Percentiles rank a stretch among this genome's conserved stretches.
Evolutionary conservation across 768 basidiomycete genomes (phyloP).

Genomic region (Lyophyllum atratum): DNA sequence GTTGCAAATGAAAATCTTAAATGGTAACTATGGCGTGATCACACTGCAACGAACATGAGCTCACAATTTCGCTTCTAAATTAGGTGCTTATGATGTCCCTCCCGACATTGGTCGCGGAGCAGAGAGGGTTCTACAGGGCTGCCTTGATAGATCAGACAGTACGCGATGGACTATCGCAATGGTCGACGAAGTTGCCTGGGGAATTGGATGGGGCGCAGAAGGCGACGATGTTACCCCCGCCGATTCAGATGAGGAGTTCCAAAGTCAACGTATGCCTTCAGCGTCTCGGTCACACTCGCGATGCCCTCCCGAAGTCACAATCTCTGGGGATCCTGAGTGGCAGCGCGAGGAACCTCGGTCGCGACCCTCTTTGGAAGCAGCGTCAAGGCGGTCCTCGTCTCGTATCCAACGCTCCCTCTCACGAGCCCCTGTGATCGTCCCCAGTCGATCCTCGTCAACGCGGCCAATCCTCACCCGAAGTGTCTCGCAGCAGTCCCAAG

Average conservation of each 20-base stretch:
- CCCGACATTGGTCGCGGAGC: constrained; percentile 58
- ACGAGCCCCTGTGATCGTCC: constrained; percentile 41
- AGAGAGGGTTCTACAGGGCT: constrained; percentile 74
- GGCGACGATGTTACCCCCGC: constrained; percentile 43
- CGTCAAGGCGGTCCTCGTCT: constrained; percentile 41
- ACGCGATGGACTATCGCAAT: constrained; percentile 79
- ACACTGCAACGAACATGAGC: neutral
- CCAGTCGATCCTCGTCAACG: constrained; percentile 39
- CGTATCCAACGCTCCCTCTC: constrained; percentile 50
- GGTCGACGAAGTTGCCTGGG: constrained; percentile 83
- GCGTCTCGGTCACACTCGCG: constrained; percentile 34
- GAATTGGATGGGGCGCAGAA: constrained; percentile 67
- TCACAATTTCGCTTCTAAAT: constrained; percentile 7
- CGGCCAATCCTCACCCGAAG: constrained; percentile 41
- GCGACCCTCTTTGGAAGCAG: constrained; percentile 33
- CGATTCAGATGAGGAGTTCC: constrained; percentile 29
- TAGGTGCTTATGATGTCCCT: constrained; percentile 68
- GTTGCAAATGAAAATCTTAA: constrained; percentile 87
- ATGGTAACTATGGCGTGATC: constrained; percentile 48
- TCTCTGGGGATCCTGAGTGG: constrained; percentile 23
- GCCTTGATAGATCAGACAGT: constrained; percentile 63
- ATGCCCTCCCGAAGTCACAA: constrained; percentile 16
- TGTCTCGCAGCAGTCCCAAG: constrained; percentile 38
- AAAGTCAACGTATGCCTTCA: constrained; percentile 15
- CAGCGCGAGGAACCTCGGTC: constrained; percentile 28